phyloP scores from a whole-genome alignment of 805 yeast genomes.

The Candida glaebosa region DNA sequence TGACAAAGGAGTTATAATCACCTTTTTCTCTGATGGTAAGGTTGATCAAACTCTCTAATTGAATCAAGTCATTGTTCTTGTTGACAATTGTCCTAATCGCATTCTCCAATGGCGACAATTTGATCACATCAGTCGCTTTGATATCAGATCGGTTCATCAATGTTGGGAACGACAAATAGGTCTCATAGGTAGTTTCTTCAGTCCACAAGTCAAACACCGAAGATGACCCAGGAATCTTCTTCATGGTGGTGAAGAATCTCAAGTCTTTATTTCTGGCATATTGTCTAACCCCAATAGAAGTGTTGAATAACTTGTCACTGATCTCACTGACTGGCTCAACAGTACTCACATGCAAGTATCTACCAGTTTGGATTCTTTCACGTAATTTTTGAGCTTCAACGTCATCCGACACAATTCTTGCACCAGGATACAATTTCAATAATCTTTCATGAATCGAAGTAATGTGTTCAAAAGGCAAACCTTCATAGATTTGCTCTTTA shows the following conservation, averaged over 20 bases:
- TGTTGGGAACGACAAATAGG: constrained; percentile 77
- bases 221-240: constrained; percentile 70
- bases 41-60: constrained; percentile 58
- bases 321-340: constrained; percentile 67
- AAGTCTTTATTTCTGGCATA: constrained; percentile 74
- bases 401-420: constrained; percentile 61
- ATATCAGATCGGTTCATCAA: constrained; percentile 83
- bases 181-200: constrained; percentile 78
- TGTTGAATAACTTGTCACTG: constrained; percentile 41
- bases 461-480: constrained; percentile 82
- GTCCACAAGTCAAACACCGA: constrained; percentile 81
- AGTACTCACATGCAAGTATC: constrained; percentile 64
- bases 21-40: constrained; percentile 51
- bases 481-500: constrained; percentile 78
- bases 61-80: constrained; percentile 71
- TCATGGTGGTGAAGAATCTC: constrained; percentile 63
- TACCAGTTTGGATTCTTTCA: constrained; percentile 60
- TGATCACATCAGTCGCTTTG: constrained; percentile 43
- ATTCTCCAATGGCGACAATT: constrained; percentile 79
- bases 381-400: constrained; percentile 51
- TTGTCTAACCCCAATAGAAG: constrained; percentile 61
- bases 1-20: constrained; percentile 47
- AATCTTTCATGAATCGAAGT: constrained; percentile 77
- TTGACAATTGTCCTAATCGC: constrained; percentile 65
- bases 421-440: constrained; percentile 75